Conservation (phyloP, 2,329 filamentous ascomycete genomes). For the Fusarium sp. region DNA sequence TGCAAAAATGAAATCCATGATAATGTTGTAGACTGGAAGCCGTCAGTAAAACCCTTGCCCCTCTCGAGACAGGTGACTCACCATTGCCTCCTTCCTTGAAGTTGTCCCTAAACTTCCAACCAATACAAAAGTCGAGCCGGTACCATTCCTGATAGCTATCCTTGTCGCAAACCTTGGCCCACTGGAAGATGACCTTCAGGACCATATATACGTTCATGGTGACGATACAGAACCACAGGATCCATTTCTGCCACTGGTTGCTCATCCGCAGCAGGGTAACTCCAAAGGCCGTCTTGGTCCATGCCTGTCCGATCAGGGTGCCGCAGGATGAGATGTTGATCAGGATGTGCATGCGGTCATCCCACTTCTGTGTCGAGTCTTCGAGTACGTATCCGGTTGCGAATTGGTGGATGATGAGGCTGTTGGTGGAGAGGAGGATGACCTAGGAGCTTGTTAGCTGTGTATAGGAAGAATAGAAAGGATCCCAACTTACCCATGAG, state of each 20-base stretch:
- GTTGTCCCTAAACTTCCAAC: conserved; percentile 55
- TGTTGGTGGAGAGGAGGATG: conserved; percentile 62
- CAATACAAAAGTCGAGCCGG: conserved; percentile 62
- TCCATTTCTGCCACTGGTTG: conserved; percentile 58
- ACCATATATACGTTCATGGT: conserved; percentile 66
- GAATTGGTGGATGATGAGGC: conserved; percentile 63
- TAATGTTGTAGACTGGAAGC: conserved; percentile 64
- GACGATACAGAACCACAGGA: conserved; percentile 66
- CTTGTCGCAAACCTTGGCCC: conserved; percentile 63
- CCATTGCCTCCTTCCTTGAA: conserved; percentile 68
- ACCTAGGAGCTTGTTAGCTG: conserved; percentile 48
- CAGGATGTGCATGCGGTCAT: conserved; percentile 67
- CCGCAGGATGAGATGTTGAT: conserved; percentile 61
- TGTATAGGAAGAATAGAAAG: neutral
- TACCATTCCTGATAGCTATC: conserved; percentile 63
- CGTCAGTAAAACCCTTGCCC: neutral
- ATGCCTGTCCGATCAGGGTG: conserved; percentile 55
- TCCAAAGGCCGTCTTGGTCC: conserved; percentile 57
- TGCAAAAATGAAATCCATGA: conserved; percentile 69
- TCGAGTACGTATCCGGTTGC: conserved; percentile 63
- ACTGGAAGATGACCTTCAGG: conserved; percentile 65
- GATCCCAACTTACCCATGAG: conserved; percentile 52
- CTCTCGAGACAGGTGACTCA: conserved; percentile 44
- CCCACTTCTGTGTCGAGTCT: conserved; percentile 60
- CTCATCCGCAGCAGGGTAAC: conserved; percentile 60